phyloP scores from a whole-genome alignment of 2,329 filamentous ascomycete genomes.

The Penicillium sp. region DNA sequence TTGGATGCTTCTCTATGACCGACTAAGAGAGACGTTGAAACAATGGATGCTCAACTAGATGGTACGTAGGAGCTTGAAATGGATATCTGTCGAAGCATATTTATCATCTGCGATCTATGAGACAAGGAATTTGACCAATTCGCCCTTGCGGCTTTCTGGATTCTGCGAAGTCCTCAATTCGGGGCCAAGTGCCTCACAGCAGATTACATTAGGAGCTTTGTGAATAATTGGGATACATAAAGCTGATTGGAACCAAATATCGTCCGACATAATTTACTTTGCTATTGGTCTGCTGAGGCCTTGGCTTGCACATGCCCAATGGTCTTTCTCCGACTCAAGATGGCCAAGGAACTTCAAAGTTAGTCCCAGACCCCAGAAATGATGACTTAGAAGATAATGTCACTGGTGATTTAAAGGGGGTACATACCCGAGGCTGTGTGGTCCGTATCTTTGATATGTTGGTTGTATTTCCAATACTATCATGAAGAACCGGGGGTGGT shows the following conservation, averaged over 20 bases:
- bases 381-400: not conserved
- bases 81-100: no score
- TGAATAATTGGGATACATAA: not conserved
- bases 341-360: not conserved
- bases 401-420: no score
- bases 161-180: not conserved
- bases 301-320: not conserved
- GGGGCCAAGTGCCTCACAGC: not conserved
- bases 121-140: no score
- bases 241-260: not conserved
- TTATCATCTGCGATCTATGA: no score
- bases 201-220: not conserved
- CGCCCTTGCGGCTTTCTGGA: no score
- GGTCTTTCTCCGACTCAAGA: not conserved
- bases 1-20: not conserved
- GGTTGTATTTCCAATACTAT: no score
- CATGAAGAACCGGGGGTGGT: no score
- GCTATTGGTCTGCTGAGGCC: not conserved
- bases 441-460: no score
- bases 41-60: not conserved
- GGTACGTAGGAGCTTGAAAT: not conserved
- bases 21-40: not conserved
- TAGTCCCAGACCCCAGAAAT: not conserved
- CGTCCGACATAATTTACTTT: not conserved
- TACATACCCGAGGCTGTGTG: no score